Conservation (phyloP, 306 rosid species). For the Trifolium repens region DNA sequence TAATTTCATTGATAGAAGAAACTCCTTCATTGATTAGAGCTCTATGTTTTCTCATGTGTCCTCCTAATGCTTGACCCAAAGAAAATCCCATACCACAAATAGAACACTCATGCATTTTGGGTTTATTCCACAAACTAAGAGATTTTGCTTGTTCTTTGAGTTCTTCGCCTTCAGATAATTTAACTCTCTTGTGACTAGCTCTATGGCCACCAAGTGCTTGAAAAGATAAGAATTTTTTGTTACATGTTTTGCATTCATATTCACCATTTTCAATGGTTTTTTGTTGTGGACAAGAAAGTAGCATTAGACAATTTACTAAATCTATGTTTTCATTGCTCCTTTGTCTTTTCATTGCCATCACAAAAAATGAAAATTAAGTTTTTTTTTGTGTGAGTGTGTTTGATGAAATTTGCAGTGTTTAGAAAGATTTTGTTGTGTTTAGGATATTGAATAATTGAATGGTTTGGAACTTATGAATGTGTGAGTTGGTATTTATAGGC, state of each 20-base stretch:
- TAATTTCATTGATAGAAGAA: constrained; percentile 28
- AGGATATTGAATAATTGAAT: constrained; percentile 29
- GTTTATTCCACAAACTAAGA: constrained; percentile 31
- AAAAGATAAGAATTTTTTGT: constrained; percentile 71
- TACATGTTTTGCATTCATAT: constrained; percentile 83
- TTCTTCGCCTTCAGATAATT: constrained; percentile 23
- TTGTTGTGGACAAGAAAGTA: constrained; percentile 47
- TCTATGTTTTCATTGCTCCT: constrained; percentile 39
- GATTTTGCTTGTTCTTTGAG: constrained; percentile 28
- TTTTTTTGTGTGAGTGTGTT: background rate
- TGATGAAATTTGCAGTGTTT: constrained; percentile 1
- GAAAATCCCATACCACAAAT: constrained; percentile 71
- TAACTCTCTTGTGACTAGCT: constrained; percentile 73
- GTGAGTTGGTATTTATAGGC: constrained; percentile 35
- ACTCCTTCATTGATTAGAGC: constrained; percentile 35
- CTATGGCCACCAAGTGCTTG: constrained; percentile 96
- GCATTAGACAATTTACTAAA: constrained; percentile 50
- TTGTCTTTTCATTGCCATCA: constrained; percentile 54
- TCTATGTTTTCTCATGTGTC: constrained; percentile 87
- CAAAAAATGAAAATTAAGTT: background rate
- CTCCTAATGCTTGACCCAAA: constrained; percentile 88
- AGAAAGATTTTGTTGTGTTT: constrained; percentile 1
- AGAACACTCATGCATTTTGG: constrained; percentile 64
- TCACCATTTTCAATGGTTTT: constrained; percentile 33
- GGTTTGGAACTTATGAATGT: background rate